Evolutionary conservation across 371 early-diverging fungal genomes (phyloP), one percentile per base, ranked within the genome.

Genomic region (Mycotypha africana): DNA sequence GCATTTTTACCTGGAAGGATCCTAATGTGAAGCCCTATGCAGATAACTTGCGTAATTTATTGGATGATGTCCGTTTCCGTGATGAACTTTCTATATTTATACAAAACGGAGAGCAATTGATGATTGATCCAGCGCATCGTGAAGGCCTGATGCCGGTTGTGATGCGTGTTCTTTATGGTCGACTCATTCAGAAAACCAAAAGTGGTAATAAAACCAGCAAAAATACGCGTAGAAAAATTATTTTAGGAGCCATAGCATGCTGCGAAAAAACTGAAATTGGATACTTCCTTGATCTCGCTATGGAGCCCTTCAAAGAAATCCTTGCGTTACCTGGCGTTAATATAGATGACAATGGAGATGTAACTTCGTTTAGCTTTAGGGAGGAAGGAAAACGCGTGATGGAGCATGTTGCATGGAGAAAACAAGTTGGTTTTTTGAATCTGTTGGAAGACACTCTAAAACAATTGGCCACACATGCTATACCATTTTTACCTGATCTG

Each of bases 31-130:
- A 58, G 7, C 83, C 81, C 11, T 91, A 91, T 50, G 76, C 74
- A 10, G 92, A 90, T 25, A 77, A 85, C 28, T 65, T 96, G 42
- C 71, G 78, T 40, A 81, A 78, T 20, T 55, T 96, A 38, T 54
- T 88, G 11, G 86, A 91, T 32, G 95, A 95, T n/a, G 64, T 74
- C 39, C 85, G 82, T 49, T 93, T 94, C 81, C 85, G 96, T 20
- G 95, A 96, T 49, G 84, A 84, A 48, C 68, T 98, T 19, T 63
- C 88, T 14, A 82, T 82, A 1, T 79, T 93, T 25, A 71, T 85
- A 36, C 62, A 91, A 23, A 74, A 74, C 5, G 54, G 76, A 20
- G 76, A 83, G 24, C 70, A 68, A 23, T 67, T 63, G 6, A 64
- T 73, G 16, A 79, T 91, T 42, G 82, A 84, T 44, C 57, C 69